phyloP scores from a whole-genome alignment of 495 filamentous ascomycete genomes.

The Penicillium soppii region DNA sequence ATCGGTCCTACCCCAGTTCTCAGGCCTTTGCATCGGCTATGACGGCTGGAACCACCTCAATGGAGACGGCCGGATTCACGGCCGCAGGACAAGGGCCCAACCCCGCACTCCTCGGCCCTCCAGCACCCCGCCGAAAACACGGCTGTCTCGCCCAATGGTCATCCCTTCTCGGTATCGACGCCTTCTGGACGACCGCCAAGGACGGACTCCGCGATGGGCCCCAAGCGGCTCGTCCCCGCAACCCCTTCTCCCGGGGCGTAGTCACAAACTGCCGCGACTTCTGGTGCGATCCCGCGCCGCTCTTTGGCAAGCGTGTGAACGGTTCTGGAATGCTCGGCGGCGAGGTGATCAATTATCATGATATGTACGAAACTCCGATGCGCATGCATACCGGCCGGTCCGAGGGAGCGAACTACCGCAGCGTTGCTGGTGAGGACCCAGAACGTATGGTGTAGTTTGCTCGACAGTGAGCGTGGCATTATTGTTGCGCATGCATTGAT shows the following conservation, averaged over 20 bases:
- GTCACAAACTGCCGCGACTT: conserved; percentile 92
- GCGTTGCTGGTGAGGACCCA: conserved; percentile 41
- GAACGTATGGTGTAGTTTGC: conserved; percentile 27
- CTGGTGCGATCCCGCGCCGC: conserved; percentile 84
- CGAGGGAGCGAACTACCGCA: conserved; percentile 33
- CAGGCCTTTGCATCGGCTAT: conserved; percentile 73
- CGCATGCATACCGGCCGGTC: conserved; percentile 53
- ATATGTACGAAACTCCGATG: conserved; percentile 80
- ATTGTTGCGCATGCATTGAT: conserved; percentile 1
- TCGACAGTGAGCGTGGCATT: no score
- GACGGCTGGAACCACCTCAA: conserved; percentile 65
- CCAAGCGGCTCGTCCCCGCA: conserved; percentile 53
- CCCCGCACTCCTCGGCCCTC: conserved; percentile 40
- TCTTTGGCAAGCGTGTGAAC: conserved; percentile 72
- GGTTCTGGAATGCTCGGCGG: conserved; percentile 78
- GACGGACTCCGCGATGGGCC: conserved; percentile 58
- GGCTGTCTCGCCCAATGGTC: conserved; percentile 78
- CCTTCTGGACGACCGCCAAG: conserved; percentile 81
- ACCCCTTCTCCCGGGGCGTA: conserved; percentile 81
- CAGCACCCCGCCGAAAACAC: conserved; percentile 44
- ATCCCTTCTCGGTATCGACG: conserved; percentile 82
- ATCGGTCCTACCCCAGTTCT: conserved; percentile 55
- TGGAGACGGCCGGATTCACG: conserved; percentile 69
- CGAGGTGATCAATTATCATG: conserved; percentile 77
- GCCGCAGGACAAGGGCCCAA: conserved; percentile 51